phyloP scores from a whole-genome alignment of 768 basidiomycete species.

The Boletellus emodensis region DNA sequence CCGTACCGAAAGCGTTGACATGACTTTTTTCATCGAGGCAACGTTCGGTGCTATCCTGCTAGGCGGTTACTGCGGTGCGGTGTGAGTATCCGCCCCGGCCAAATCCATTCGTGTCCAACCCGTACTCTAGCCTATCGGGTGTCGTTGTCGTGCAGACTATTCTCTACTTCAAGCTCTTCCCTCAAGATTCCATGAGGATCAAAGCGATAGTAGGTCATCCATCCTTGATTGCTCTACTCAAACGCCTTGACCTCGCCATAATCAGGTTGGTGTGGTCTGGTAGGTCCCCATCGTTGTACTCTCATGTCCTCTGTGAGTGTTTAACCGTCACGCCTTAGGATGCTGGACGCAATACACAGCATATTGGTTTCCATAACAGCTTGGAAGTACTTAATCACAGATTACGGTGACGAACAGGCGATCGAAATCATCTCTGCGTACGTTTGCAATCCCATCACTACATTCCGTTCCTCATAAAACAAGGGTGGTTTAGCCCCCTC shows the following conservation, averaged over 20 bases:
- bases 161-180: constrained; percentile 30
- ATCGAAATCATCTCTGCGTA: constrained; percentile 47
- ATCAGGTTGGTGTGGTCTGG: constrained; percentile 29
- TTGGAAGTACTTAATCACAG: constrained; percentile 42
- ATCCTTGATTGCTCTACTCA: neutral
- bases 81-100: constrained; percentile 10
- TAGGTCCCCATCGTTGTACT: neutral
- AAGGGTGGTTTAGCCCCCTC: constrained; percentile 14
- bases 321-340: constrained; percentile 7
- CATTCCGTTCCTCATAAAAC: neutral
- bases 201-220: constrained; percentile 22
- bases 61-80: constrained; percentile 29
- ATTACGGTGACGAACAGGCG: constrained; percentile 37
- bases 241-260: neutral
- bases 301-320: neutral
- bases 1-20: neutral
- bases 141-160: constrained; percentile 26
- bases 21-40: constrained; percentile 12
- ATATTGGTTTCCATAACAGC: constrained; percentile 37
- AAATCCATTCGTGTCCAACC: neutral
- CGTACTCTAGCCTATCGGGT: constrained; percentile 24
- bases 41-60: constrained; percentile 30
- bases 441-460: neutral
- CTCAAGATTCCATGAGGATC: constrained; percentile 16
- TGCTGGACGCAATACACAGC: constrained; percentile 40